phyloP scores from a whole-genome alignment of 805 yeast genomes.

The Myxozyma geophila region DNA sequence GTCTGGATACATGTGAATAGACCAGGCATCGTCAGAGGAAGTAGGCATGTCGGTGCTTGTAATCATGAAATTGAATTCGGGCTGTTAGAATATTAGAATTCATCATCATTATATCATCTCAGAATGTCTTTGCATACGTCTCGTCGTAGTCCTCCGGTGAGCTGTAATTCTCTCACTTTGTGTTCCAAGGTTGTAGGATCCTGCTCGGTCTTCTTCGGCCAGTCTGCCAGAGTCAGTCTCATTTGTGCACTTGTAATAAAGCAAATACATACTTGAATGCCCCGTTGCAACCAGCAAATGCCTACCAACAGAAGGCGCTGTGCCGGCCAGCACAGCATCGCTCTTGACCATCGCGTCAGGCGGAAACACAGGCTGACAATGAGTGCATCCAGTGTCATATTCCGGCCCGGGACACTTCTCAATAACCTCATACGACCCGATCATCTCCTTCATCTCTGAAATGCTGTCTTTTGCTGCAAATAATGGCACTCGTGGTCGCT shows the following conservation, averaged over 20 bases:
- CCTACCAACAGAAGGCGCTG: conserved; percentile 59
- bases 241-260: neutral
- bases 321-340: conserved; percentile 49
- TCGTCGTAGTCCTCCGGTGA: conserved; percentile 15
- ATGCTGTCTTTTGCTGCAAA: neutral
- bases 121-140: conserved; percentile 17
- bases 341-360: conserved; percentile 50
- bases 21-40: conserved; percentile 13
- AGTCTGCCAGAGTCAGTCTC: conserved; percentile 36
- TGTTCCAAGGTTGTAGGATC: conserved; percentile 20
- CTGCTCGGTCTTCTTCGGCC: conserved; percentile 55
- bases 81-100: conserved; percentile 5
- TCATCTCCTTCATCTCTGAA: neutral
- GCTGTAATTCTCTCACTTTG: conserved; percentile 17
- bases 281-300: conserved; percentile 61
- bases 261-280: conserved; percentile 41
- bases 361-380: conserved; percentile 56
- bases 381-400: conserved; percentile 66
- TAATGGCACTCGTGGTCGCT: neutral
- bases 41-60: conserved; percentile 25
- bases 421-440: conserved; percentile 21
- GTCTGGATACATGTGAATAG: conserved; percentile 62
- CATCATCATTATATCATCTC: neutral
- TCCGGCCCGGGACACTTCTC: conserved; percentile 56
- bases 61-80: conserved; percentile 30